Evolutionary conservation across 148 eudicot genomes (phyloP).

Genomic region (Diospyros kaki): DNA sequence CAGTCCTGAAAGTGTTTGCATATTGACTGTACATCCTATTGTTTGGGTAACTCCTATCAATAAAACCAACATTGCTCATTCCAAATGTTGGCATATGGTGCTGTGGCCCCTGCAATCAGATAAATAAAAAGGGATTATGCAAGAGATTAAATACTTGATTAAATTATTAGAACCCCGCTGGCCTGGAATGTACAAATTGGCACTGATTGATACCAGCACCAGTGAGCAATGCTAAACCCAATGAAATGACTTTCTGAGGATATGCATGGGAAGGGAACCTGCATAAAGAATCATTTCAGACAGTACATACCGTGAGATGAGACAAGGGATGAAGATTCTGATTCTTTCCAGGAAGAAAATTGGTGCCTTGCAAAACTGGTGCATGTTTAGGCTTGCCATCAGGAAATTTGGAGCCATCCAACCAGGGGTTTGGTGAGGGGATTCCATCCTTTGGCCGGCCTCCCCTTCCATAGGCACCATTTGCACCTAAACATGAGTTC

Average conservation of each 20-base stretch:
- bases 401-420: conserved; percentile 11
- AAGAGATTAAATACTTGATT: not conserved
- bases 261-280: not conserved
- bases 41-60: conserved; percentile 40
- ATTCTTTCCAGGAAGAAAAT: conserved; percentile 26
- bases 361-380: conserved; percentile 22
- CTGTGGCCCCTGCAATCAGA: conserved; percentile 33
- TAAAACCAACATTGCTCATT: conserved; percentile 37
- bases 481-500: not conserved
- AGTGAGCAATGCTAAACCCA: not conserved
- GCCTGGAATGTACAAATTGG: too few relatives aligned
- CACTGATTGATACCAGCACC: too few relatives aligned
- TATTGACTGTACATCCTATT: conserved; percentile 38
- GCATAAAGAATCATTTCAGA: not conserved
- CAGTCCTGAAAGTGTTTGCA: conserved; percentile 35
- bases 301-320: conserved; percentile 32
- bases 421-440: conserved; percentile 5
- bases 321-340: conserved; percentile 40
- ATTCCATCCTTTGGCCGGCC: not conserved
- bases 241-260: not conserved
- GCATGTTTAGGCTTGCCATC: conserved; percentile 14
- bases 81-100: conserved; percentile 40
- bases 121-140: not conserved
- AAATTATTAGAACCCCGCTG: not conserved
- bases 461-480: conserved; percentile 11